phyloP scores from a whole-genome alignment of 768 basidiomycete species.

The Auricularia sp. region DNA sequence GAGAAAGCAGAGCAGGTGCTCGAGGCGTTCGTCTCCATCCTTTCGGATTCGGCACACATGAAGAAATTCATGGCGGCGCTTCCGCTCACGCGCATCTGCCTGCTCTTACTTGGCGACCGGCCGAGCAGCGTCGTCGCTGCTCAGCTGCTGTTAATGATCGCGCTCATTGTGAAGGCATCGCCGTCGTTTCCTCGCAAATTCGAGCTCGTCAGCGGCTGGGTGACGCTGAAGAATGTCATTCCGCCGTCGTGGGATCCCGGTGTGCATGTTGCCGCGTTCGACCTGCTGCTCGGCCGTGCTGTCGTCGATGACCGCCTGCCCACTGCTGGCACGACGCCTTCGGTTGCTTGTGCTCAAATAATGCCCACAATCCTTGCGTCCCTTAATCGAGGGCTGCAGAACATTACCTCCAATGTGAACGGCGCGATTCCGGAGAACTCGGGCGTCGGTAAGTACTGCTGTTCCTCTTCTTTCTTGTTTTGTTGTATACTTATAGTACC shows the following conservation, averaged over 20 bases:
- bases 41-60: conserved; percentile 48
- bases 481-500: not conserved
- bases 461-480: not conserved
- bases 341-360: conserved; percentile 53
- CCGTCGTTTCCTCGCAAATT: conserved; percentile 70
- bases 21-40: conserved; percentile 49
- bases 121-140: conserved; percentile 51
- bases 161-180: conserved; percentile 43
- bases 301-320: not conserved
- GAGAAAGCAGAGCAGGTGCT: conserved; percentile 65
- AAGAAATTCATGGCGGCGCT: conserved; percentile 63
- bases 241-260: conserved; percentile 56
- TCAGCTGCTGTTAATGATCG: conserved; percentile 51
- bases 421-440: not conserved
- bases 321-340: not conserved
- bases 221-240: conserved; percentile 54
- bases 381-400: conserved; percentile 45
- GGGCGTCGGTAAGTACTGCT: too few relatives aligned
- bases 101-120: conserved; percentile 72
- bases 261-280: conserved; percentile 61
- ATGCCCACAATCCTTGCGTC: conserved; percentile 63
- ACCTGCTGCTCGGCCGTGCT: conserved; percentile 52
- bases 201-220: conserved; percentile 80
- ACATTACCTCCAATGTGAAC: conserved; percentile 14
- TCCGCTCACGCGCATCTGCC: conserved; percentile 66